Percentiles rank a stretch among this genome's conserved stretches.
phyloP scores from a whole-genome alignment of 2,329 filamentous ascomycete genomes.

The Calonectria pseudoreteaudii region DNA sequence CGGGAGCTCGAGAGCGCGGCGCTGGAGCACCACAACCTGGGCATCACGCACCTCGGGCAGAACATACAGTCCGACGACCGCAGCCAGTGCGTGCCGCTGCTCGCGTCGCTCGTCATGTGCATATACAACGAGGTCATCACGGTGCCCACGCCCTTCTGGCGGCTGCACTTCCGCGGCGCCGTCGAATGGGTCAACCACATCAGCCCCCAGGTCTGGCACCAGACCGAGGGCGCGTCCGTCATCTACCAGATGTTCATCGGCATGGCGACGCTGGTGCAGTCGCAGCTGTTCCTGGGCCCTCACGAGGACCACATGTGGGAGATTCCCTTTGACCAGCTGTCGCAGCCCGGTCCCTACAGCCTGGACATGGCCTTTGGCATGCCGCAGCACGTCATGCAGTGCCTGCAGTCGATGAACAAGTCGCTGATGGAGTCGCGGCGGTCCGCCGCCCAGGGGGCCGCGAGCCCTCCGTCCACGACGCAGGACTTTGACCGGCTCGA shows the following conservation, averaged over 20 bases:
- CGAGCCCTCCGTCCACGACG: background rate
- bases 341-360: constrained; percentile 37
- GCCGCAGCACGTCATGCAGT: constrained; percentile 37
- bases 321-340: constrained; percentile 33
- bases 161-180: constrained; percentile 37
- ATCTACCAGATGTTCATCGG: constrained; percentile 42
- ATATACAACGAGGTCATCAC: constrained; percentile 43
- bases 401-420: constrained; percentile 34
- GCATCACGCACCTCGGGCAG: constrained; percentile 38
- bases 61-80: constrained; percentile 41
- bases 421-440: constrained; percentile 32
- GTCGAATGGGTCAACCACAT: constrained; percentile 44
- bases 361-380: constrained; percentile 34
- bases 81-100: constrained; percentile 31
- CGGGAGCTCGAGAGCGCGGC: constrained; percentile 36
- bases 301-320: constrained; percentile 33
- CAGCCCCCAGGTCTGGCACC: constrained; percentile 39
- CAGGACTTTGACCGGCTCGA: constrained; percentile 37
- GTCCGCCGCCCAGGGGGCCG: background rate
- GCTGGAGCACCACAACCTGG: constrained; percentile 40
- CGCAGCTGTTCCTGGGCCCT: constrained; percentile 33
- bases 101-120: constrained; percentile 39
- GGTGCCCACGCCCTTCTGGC: constrained; percentile 37
- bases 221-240: constrained; percentile 33
- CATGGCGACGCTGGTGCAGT: constrained; percentile 37